Conservation (phyloP, 345 rosid species). For the Linum lewisii region DNA sequence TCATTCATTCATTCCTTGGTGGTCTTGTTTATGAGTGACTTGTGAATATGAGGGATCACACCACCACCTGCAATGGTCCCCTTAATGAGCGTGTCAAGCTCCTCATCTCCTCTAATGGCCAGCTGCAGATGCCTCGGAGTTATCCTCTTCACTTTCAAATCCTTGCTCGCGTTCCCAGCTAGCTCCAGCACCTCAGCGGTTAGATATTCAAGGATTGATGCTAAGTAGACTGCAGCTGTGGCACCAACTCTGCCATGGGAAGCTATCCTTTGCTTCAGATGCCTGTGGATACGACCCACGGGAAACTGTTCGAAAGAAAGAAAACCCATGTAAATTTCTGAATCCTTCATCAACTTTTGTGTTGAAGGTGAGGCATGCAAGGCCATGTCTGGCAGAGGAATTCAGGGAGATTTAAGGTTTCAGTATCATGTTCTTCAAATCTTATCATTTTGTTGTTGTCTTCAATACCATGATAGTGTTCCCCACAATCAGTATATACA, state of each 20-base stretch:
- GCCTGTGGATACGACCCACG: slow-evolving; percentile 27
- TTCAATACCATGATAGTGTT: too few relatives aligned
- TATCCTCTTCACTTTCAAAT: slow-evolving; percentile 28
- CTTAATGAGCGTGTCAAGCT: slow-evolving; percentile 40
- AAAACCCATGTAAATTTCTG: neutral
- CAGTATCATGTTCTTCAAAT: too few relatives aligned
- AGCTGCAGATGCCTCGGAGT: slow-evolving; percentile 54
- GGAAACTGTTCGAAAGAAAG: slow-evolving; percentile 14
- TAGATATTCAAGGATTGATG: slow-evolving; percentile 26
- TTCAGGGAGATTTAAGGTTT: too few relatives aligned
- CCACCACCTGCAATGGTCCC: slow-evolving; percentile 57
- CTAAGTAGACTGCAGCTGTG: slow-evolving; percentile 28
- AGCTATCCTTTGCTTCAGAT: slow-evolving; percentile 20
- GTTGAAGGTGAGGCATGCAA: too few relatives aligned
- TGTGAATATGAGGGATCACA: slow-evolving; percentile 92
- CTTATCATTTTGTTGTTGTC: too few relatives aligned
- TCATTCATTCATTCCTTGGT: slow-evolving; percentile 39
- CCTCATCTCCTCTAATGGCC: slow-evolving; percentile 53
- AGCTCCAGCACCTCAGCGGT: slow-evolving; percentile 29
- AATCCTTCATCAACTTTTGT: too few relatives aligned
- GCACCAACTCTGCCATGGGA: slow-evolving; percentile 27
- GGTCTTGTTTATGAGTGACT: slow-evolving; percentile 77
- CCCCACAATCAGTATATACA: too few relatives aligned
- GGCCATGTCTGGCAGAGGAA: too few relatives aligned
- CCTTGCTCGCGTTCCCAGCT: slow-evolving; percentile 30